These are phyloP conservation scores for Scenedesmus sp. DNA, from an alignment of 163 green algal genomes.

Conservation along the genomic window DNA sequence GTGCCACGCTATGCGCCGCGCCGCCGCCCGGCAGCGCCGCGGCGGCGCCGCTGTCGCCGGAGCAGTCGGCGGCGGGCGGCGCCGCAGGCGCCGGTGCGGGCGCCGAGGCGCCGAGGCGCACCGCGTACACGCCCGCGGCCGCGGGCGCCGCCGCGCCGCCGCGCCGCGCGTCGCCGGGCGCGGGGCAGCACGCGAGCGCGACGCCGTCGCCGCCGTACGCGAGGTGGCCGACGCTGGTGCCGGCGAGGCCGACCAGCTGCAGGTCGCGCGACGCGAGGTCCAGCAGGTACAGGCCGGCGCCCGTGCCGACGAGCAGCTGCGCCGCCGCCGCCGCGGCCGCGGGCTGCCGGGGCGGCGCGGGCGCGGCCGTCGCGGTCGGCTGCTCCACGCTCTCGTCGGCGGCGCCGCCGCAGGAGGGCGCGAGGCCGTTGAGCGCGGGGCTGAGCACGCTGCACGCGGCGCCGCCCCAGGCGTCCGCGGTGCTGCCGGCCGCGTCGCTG, in stretches of 20 bases:
- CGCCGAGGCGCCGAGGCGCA: conserved; percentile 4
- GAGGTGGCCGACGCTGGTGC: background rate
- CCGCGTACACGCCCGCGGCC: conserved; percentile 28
- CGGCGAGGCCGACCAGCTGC: conserved; percentile 24
- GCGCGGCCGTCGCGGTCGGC: too few species aligned
- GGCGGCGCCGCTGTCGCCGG: background rate
- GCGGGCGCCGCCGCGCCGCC: background rate
- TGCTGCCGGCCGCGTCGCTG: conserved; percentile 1
- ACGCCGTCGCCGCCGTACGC: background rate
- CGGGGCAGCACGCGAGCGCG: conserved; percentile 1
- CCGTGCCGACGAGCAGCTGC: conserved; percentile 35
- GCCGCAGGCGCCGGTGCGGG: background rate
- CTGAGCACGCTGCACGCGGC: conserved; percentile 1
- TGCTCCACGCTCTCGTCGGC: background rate
- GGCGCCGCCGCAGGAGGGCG: background rate
- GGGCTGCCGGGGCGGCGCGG: too few species aligned
- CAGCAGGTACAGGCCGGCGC: conserved; percentile 25
- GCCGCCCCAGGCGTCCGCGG: conserved; percentile 3
- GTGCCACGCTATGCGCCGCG: background rate
- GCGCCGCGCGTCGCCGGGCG: background rate
- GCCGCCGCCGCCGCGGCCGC: conserved; percentile 1
- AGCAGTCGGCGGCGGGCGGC: background rate
- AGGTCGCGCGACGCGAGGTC: conserved; percentile 4
- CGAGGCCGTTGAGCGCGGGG: background rate
- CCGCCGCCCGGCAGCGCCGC: background rate